These are phyloP conservation scores for Cystobasidium pallidum DNA, from an alignment of 1,284 basidiomycete genomes.

Conservation along the genomic window DNA sequence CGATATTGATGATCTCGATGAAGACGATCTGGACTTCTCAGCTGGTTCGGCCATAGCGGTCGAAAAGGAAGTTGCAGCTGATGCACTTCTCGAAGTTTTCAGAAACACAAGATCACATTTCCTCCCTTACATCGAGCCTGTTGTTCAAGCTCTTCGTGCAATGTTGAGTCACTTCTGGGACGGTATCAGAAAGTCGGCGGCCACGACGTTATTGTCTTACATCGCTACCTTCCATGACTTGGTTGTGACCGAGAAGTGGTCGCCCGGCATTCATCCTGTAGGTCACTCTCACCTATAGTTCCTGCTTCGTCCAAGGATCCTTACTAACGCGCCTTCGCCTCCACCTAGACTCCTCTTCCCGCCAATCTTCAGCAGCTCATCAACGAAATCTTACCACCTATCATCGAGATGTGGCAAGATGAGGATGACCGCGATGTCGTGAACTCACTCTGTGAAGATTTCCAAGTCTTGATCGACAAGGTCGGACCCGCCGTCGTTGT, in stretches of 20 bases:
- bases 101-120: constrained; percentile 79
- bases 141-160: constrained; percentile 79
- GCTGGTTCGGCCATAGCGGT: constrained; percentile 91
- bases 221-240: constrained; percentile 91
- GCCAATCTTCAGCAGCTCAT: constrained; percentile 80
- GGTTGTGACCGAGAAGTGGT: constrained; percentile 75
- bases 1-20: constrained; percentile 66
- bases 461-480: constrained; percentile 52
- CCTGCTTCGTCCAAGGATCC: too few relatives aligned
- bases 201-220: constrained; percentile 85
- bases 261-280: constrained; percentile 25
- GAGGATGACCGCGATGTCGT: constrained; percentile 81
- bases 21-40: constrained; percentile 78
- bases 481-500: constrained; percentile 53
- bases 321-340: neutral
- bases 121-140: constrained; percentile 74
- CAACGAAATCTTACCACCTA: constrained; percentile 70
- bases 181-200: constrained; percentile 93
- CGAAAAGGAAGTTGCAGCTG: constrained; percentile 98
- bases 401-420: constrained; percentile 87
- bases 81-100: constrained; percentile 92
- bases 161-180: constrained; percentile 87
- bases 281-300: neutral
- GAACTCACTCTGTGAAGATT: constrained; percentile 53
- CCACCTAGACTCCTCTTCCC: constrained; percentile 65